Conservation (phyloP, 2,329 filamentous ascomycete species). For the Claviceps sp. region DNA sequence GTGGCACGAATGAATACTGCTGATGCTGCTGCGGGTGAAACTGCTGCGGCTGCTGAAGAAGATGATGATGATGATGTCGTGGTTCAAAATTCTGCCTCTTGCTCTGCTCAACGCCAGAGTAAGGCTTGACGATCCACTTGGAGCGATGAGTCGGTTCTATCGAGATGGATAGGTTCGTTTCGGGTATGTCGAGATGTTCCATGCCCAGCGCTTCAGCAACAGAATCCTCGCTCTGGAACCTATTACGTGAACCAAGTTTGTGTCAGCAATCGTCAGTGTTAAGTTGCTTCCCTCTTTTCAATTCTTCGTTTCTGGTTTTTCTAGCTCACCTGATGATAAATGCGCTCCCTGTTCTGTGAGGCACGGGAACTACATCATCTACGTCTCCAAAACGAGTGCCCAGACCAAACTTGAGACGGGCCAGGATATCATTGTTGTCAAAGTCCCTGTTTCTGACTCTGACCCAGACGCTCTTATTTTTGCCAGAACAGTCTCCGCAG, state of each 20-base stretch:
- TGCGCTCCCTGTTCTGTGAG: constrained; percentile 1
- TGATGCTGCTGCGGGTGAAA: neutral
- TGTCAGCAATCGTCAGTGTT: too few species aligned
- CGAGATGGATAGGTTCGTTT: constrained; percentile 13
- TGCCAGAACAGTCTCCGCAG: constrained; percentile 16
- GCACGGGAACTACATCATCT: constrained; percentile 14
- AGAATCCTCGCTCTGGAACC: constrained; percentile 16
- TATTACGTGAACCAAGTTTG: constrained; percentile 3
- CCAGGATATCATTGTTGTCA: constrained; percentile 12
- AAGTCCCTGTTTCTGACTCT: constrained; percentile 7
- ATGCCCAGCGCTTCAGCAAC: constrained; percentile 14
- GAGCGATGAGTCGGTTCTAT: constrained; percentile 18
- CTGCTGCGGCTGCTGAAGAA: neutral
- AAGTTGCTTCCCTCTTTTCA: neutral
- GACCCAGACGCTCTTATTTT: constrained; percentile 20
- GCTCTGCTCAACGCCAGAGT: neutral
- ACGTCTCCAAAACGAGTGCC: constrained; percentile 16
- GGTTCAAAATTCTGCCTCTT: constrained; percentile 2
- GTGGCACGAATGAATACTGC: neutral
- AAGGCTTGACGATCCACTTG: constrained; percentile 17
- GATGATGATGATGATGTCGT: neutral
- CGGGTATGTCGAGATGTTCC: constrained; percentile 12
- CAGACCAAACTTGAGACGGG: constrained; percentile 18
- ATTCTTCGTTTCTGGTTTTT: neutral
- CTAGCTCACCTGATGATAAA: constrained; percentile 18